Evolutionary conservation across 371 early-diverging fungal genomes (phyloP).

Genomic region (Choanephora cucurbitarum): DNA sequence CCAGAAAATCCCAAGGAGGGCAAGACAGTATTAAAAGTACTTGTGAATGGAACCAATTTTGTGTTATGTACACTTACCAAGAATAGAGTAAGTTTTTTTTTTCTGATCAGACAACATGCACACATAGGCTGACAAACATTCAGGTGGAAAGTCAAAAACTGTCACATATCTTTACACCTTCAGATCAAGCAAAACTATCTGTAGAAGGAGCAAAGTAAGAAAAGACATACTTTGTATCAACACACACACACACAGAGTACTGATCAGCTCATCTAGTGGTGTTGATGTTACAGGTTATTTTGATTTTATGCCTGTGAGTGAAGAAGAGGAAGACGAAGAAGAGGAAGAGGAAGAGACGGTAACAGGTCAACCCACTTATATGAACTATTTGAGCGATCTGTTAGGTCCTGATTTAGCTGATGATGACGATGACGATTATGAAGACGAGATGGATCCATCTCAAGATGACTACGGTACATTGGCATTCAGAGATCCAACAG

Average conservation of each 20-base stretch:
- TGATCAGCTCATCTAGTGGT: not conserved
- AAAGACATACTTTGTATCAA: not conserved
- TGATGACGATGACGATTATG: constrained; percentile 29
- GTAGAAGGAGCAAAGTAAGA: constrained; percentile 23
- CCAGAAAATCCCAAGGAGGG: constrained; percentile 6
- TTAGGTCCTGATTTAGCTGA: constrained; percentile 32
- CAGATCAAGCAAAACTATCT: constrained; percentile 17
- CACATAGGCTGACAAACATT: not conserved
- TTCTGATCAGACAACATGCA: too few species aligned
- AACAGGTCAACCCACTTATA: constrained; percentile 20
- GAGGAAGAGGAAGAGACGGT: constrained; percentile 17
- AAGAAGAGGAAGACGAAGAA: constrained; percentile 5
- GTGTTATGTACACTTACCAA: constrained; percentile 18
- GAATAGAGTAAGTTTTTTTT: constrained; percentile 14
- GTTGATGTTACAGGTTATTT: constrained; percentile 5
- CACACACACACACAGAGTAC: not conserved
- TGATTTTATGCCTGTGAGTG: not conserved
- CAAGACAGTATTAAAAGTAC: constrained; percentile 17
- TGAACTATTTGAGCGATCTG: constrained; percentile 23
- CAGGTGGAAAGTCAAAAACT: constrained; percentile 21
- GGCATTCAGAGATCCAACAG: constrained; percentile 26
- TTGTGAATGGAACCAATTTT: constrained; percentile 9
- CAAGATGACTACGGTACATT: constrained; percentile 20
- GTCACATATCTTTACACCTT: constrained; percentile 13
- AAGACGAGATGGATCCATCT: constrained; percentile 16